phyloP scores from a whole-genome alignment of 306 rosid species.

The Nissolia schottii region DNA sequence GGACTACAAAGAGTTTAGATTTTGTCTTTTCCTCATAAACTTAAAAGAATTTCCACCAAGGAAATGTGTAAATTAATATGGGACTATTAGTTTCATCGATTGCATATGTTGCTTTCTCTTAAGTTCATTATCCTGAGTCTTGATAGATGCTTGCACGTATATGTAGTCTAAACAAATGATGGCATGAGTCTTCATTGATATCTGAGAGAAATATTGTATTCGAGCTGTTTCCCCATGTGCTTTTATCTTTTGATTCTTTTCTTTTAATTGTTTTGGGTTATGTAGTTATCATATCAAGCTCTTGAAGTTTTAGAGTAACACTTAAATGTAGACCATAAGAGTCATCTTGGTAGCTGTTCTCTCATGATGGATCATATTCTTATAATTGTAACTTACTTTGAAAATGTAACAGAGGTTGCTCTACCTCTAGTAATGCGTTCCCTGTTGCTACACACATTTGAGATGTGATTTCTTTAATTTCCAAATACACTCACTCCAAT shows the following conservation, averaged over 20 bases:
- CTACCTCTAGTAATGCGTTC: background rate
- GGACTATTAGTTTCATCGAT: background rate
- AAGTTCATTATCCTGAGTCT: background rate
- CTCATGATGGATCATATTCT: background rate
- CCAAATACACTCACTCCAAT: background rate
- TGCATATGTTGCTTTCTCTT: background rate
- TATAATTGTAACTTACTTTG: background rate
- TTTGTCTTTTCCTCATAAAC: background rate
- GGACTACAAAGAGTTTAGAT: background rate
- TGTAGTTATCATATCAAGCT: slow-evolving; percentile 2
- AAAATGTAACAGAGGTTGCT: background rate
- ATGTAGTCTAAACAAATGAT: background rate
- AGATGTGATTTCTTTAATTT: background rate
- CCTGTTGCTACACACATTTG: slow-evolving; percentile 14
- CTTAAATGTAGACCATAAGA: background rate
- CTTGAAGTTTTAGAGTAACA: background rate
- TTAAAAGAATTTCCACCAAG: background rate
- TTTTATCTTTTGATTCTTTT: background rate
- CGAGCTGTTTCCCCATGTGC: background rate
- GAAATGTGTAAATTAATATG: background rate
- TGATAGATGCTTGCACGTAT: background rate
- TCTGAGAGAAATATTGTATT: background rate
- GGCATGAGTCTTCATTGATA: background rate
- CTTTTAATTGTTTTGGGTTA: slow-evolving; percentile 8
- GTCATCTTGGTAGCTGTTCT: background rate